Base-by-base conservation (phyloP, 306 rosid genomes). In the Cyamopsis tetragonoloba region DNA sequence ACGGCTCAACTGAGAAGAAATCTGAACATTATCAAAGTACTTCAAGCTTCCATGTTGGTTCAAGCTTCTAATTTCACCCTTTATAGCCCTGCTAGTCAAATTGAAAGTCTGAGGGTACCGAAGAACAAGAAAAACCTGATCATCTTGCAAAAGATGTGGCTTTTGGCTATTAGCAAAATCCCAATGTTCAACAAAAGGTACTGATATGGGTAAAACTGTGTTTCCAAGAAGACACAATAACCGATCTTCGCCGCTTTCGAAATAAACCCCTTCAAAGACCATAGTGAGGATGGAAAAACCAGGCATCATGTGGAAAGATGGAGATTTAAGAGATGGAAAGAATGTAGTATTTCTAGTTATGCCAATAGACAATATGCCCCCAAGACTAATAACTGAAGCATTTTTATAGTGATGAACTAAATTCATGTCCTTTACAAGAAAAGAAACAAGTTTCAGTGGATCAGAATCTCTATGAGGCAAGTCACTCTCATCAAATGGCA, bases 61-160 rank as follows among this genome's bases (percentile, higher is more conserved):
- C 41, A 68, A 17, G 6, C 74, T 68, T 54, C 54, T 54, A 48
- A 68, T 53, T 54, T 68, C 65, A 41, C 65, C 74, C 49, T 38
- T 41, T n/a, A 54, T 18, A 41, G 42, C 64, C 65, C 65, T 68
- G 47, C 4, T 54, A 13, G 65, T 68, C 43, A 68, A 54, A 55
- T 54, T 68, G 54, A 68, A 54, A 24, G 30, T 55, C 19, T 23
- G 53, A 26, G 74, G 74, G 44, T 41, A 68, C 43, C 32, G 49
- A 15, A 68, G 55, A 39, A 68, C 43, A 10, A 54, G 74, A 39
- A 68, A 23, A 53, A 68, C 41, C 43, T 68, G 74, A 42, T 54
- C 56, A 68, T 54, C 74, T 27, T 28, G 70, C 56, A 64, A 64
- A 10, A 64, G 70, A 44, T 9, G 37, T 53, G 60, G 60, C 34